phyloP scores from a whole-genome alignment of 1,284 basidiomycete species.

The Microbotryomycetes sp. region DNA sequence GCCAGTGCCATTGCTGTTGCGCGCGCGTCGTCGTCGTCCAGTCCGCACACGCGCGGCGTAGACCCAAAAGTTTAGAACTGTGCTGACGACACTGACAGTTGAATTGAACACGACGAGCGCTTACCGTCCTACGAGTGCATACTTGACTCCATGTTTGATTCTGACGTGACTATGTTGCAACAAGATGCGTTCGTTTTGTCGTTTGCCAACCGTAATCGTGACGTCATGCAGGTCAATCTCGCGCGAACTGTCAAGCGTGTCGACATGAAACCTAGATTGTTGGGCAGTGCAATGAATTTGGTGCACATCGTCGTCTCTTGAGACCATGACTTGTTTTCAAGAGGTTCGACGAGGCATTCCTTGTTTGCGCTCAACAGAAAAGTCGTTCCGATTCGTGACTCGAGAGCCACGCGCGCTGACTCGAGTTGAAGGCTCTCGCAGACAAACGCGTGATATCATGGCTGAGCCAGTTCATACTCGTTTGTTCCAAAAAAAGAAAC shows the following conservation, averaged over 20 bases:
- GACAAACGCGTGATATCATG: too few species aligned
- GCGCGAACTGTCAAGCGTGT: conserved; percentile 45
- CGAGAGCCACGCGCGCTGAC: too few species aligned
- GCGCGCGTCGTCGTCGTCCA: not conserved
- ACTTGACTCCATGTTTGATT: conserved; percentile 51
- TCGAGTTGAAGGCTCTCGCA: too few species aligned
- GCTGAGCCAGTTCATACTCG: too few species aligned
- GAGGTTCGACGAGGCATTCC: too few species aligned
- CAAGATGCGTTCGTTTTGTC: conserved; percentile 45
- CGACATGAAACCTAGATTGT: conserved; percentile 50
- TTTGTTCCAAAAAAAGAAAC: not conserved
- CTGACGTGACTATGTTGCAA: conserved; percentile 52
- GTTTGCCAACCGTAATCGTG: conserved; percentile 47
- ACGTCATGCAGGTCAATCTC: conserved; percentile 52
- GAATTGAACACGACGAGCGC: conserved; percentile 33
- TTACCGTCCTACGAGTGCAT: conserved; percentile 43
- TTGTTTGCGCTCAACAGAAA: too few species aligned
- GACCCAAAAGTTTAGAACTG: not conserved
- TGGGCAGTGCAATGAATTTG: conserved; percentile 37
- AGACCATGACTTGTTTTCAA: too few species aligned
- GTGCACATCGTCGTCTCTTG: not conserved
- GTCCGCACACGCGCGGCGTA: not conserved
- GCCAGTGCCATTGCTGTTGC: conserved; percentile 53
- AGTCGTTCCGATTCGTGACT: too few species aligned
- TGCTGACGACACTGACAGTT: conserved; percentile 30